Evolutionary conservation across 305 asterid species (phyloP), one percentile per base, ranked within the genome.

Genomic region (Fraxinus ornus): DNA sequence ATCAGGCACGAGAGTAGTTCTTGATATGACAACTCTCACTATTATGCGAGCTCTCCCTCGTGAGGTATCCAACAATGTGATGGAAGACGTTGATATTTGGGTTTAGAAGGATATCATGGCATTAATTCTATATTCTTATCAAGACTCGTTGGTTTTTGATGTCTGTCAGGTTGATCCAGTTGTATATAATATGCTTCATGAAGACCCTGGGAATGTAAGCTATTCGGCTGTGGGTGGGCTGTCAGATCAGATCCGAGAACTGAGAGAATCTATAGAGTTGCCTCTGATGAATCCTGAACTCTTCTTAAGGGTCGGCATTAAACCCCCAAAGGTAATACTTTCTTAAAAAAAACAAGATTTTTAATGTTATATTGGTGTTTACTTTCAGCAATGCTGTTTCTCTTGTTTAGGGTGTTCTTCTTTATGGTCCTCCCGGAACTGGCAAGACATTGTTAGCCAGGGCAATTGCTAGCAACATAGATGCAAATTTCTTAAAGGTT

Each of bases 1-100:
- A 75, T 80, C 93, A 0, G 93, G 93, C 84, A 95, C 99, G 6
- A 90, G 99, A 87, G 99, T 94, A 75, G 98, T 94, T 79, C 97
- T 95, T 78, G 99, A 95, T 86, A 95, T 95, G 99, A 94, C 98
- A 44, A 95, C 99, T 10, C 97, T 95, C 77, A 95, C 99, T 28
- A 93, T 95, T 78, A 95, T 95, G 99, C 92, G 99, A 80, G 97
- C 99, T 41, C 98, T 95, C 80, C 99, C 99, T 37, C 98, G 99
- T 83, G 99, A 95, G 92, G 98, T 95, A 83, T 85, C 85, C 79
- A 72, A 22, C 47, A 73, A 64, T 32, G n/a, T 30, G 47, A 77
- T 81, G 66, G 72, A 79, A 78, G 80, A 39, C 7, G 26, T 37
- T 35, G 21, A 44, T 72, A 32, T 9, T 84, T 77, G 44, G 73